phyloP scores from a whole-genome alignment of 768 basidiomycete genomes.

The Calocybe cyanea region DNA sequence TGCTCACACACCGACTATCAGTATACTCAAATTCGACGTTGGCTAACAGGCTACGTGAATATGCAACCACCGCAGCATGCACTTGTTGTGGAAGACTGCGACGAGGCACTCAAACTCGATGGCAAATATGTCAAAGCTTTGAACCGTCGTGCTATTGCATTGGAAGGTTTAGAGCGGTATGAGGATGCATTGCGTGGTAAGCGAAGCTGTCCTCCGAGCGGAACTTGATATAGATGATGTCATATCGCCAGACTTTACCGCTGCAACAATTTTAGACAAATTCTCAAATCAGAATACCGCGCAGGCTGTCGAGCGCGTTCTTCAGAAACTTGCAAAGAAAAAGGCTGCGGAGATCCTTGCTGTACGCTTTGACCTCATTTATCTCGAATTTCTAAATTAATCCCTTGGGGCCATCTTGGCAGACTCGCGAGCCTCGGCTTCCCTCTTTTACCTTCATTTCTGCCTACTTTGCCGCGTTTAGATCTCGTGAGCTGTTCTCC shows the following conservation, averaged over 20 bases:
- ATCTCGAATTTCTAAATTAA: neutral
- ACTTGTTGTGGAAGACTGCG: conserved; percentile 82
- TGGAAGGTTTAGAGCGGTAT: conserved; percentile 70
- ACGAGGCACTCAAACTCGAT: conserved; percentile 83
- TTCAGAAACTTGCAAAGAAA: conserved; percentile 74
- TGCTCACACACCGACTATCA: neutral
- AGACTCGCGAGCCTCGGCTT: conserved; percentile 76
- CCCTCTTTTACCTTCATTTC: conserved; percentile 91
- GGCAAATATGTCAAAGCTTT: conserved; percentile 84
- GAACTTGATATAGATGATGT: neutral
- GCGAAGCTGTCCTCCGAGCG: conserved; percentile 16
- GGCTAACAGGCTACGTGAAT: conserved; percentile 79
- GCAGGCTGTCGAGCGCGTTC: conserved; percentile 83
- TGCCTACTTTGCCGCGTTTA: conserved; percentile 96
- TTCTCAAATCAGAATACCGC: conserved; percentile 82
- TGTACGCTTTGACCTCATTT: conserved; percentile 34
- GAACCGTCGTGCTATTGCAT: conserved; percentile 83
- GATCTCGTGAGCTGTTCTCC: conserved; percentile 56
- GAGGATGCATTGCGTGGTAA: conserved; percentile 79
- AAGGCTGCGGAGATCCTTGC: conserved; percentile 71
- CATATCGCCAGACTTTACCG: conserved; percentile 74
- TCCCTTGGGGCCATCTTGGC: neutral
- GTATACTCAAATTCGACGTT: neutral
- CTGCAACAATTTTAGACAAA: conserved; percentile 91
- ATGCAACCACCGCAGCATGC: conserved; percentile 82